A percentile compares a stretch with the other conserved stretches of the same genome.
These are phyloP conservation scores for Tricholoma furcatifolium DNA, from an alignment of 768 basidiomycete genomes.

Conservation along the genomic window DNA sequence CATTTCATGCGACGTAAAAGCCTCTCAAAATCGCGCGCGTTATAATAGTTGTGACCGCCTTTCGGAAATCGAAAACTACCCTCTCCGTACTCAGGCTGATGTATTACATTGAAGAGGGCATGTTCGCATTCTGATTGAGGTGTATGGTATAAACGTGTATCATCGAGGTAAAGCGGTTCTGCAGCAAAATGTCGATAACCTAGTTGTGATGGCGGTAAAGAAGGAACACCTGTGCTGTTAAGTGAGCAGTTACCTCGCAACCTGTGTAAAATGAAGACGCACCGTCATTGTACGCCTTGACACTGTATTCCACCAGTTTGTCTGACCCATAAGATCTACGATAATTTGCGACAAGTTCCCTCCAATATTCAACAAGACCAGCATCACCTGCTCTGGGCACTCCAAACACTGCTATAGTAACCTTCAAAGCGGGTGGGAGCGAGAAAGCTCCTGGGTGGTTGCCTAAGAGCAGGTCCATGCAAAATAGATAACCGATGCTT, in stretches of 20 bases:
- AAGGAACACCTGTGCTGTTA: slow-evolving; percentile 44
- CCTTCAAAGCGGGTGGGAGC: slow-evolving; percentile 24
- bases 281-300: slow-evolving; percentile 61
- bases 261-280: slow-evolving; percentile 8
- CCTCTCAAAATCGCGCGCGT: slow-evolving; percentile 51
- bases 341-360: slow-evolving; percentile 31
- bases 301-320: slow-evolving; percentile 43
- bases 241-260: slow-evolving; percentile 1
- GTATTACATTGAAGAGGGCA: slow-evolving; percentile 39
- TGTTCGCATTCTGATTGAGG: slow-evolving; percentile 47
- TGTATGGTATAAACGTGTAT: slow-evolving; percentile 45
- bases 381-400: slow-evolving; percentile 49
- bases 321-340: slow-evolving; percentile 32
- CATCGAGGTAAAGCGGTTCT: slow-evolving; percentile 47
- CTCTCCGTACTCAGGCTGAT: slow-evolving; percentile 16
- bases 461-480: slow-evolving; percentile 43
- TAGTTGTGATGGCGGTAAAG: slow-evolving; percentile 49
- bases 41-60: slow-evolving; percentile 67
- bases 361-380: slow-evolving; percentile 41
- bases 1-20: slow-evolving; percentile 39
- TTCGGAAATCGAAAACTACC: slow-evolving; percentile 36
- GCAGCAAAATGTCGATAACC: slow-evolving; percentile 54
- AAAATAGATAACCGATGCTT: slow-evolving; percentile 48
- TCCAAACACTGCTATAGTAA: slow-evolving; percentile 51
- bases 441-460: slow-evolving; percentile 6